phyloP scores from a whole-genome alignment of 2,329 filamentous ascomycete genomes.

The Cercospora sp. region DNA sequence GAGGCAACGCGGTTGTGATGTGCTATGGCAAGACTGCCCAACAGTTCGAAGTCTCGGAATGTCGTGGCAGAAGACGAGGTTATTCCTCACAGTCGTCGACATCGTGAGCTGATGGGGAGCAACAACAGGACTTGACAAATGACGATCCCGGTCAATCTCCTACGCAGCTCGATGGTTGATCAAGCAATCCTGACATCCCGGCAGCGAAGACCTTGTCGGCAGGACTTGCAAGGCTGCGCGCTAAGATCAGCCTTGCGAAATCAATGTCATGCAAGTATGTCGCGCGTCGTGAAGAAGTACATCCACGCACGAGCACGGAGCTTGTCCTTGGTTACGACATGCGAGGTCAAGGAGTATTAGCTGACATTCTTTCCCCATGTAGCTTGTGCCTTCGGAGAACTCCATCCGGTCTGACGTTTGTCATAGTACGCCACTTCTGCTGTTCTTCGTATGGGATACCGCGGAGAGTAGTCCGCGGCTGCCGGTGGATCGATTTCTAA shows the following conservation, averaged over 20 bases:
- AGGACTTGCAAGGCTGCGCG: background rate
- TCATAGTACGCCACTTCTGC: background rate
- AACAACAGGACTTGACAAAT: background rate
- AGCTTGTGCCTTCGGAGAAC: background rate
- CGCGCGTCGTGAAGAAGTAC: background rate
- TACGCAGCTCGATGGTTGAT: background rate
- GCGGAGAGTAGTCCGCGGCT: background rate
- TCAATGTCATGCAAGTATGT: constrained; percentile 1
- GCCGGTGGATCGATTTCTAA: background rate
- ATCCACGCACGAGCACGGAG: background rate
- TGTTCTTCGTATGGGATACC: background rate
- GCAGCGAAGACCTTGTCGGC: background rate
- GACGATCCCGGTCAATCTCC: background rate
- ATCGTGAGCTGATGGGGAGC: background rate
- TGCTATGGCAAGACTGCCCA: background rate
- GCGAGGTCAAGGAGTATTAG: constrained; percentile 2
- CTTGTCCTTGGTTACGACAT: background rate
- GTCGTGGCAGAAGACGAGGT: background rate
- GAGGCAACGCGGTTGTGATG: background rate
- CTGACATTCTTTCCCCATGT: background rate
- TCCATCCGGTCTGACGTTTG: background rate
- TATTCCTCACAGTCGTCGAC: background rate
- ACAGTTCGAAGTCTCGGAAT: background rate
- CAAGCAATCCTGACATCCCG: background rate
- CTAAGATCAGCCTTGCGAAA: background rate